phyloP scores from a whole-genome alignment of 495 filamentous ascomycete genomes.

The Penicillium paxilli region DNA sequence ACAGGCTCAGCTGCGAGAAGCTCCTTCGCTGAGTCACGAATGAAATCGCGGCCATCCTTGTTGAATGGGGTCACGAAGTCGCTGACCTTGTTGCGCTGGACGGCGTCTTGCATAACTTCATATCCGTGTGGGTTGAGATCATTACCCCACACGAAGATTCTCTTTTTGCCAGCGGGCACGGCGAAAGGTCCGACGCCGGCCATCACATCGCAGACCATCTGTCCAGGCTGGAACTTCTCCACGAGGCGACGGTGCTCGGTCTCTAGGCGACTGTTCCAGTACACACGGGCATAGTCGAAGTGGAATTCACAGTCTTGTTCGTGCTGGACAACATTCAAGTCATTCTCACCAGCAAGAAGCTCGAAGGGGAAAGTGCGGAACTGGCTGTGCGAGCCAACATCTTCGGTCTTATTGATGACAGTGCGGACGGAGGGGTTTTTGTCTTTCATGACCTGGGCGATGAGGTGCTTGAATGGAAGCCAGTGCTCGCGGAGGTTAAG shows the following conservation, averaged over 20 bases:
- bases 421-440: constrained; percentile 80
- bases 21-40: constrained; percentile 61
- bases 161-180: constrained; percentile 83
- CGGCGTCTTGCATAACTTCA: constrained; percentile 65
- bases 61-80: constrained; percentile 77
- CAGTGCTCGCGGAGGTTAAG: constrained; percentile 84
- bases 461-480: constrained; percentile 77
- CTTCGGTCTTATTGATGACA: constrained; percentile 93
- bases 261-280: constrained; percentile 92
- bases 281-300: constrained; percentile 73
- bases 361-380: constrained; percentile 95
- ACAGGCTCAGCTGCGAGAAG: constrained; percentile 55
- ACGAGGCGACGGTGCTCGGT: constrained; percentile 85
- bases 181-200: constrained; percentile 96
- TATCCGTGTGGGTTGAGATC: constrained; percentile 93
- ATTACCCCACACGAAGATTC: constrained; percentile 94
- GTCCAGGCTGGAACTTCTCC: constrained; percentile 72
- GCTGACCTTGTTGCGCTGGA: constrained; percentile 75
- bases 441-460: constrained; percentile 81
- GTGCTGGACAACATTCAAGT: constrained; percentile 75
- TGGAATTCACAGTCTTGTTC: constrained; percentile 51
- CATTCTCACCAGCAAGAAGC: constrained; percentile 74
- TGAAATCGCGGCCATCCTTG: constrained; percentile 78
- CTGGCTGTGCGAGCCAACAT: constrained; percentile 78
- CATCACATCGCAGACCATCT: constrained; percentile 96